A percentile compares a stretch with the other conserved stretches of the same genome.
Evolutionary conservation across 2,329 filamentous ascomycete species (phyloP).

Genomic region (Exophiala sp.): DNA sequence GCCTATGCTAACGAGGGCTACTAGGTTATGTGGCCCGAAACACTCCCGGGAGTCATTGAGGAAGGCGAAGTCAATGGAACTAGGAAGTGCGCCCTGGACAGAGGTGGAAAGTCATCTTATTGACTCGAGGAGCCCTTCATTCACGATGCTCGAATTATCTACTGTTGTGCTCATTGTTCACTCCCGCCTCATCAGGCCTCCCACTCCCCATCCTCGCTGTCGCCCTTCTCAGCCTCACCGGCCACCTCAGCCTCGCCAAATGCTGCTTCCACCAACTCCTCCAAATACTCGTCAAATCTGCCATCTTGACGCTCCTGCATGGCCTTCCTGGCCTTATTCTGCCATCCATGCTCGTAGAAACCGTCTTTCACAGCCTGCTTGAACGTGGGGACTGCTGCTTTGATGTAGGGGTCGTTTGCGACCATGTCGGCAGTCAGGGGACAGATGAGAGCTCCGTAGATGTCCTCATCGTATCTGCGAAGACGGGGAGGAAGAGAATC

Average conservation of each 20-base stretch:
- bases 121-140: neutral
- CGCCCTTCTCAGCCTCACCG: slow-evolving; percentile 3
- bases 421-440: slow-evolving; percentile 18
- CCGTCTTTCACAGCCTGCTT: slow-evolving; percentile 55
- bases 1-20: too few species aligned
- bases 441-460: slow-evolving; percentile 13
- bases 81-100: neutral
- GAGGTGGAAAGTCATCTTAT: neutral
- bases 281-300: slow-evolving; percentile 56
- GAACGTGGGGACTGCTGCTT: slow-evolving; percentile 39
- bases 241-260: slow-evolving; percentile 55
- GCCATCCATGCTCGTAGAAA: slow-evolving; percentile 56
- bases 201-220: slow-evolving; percentile 15
- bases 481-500: slow-evolving; percentile 18
- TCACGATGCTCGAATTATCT: neutral
- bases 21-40: too few species aligned
- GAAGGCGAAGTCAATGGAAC: too few species aligned
- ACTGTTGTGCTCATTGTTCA: neutral
- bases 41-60: too few species aligned
- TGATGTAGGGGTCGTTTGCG: slow-evolving; percentile 22
- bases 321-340: slow-evolving; percentile 52
- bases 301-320: slow-evolving; percentile 51
- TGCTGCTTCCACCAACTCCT: slow-evolving; percentile 52
- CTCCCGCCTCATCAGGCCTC: neutral
- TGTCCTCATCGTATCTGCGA: slow-evolving; percentile 17